A percentile compares a stretch with the other conserved stretches of the same genome.
Evolutionary conservation across 371 early-diverging fungal genomes (phyloP).

Genomic region (Syncephalastrum racemosum): DNA sequence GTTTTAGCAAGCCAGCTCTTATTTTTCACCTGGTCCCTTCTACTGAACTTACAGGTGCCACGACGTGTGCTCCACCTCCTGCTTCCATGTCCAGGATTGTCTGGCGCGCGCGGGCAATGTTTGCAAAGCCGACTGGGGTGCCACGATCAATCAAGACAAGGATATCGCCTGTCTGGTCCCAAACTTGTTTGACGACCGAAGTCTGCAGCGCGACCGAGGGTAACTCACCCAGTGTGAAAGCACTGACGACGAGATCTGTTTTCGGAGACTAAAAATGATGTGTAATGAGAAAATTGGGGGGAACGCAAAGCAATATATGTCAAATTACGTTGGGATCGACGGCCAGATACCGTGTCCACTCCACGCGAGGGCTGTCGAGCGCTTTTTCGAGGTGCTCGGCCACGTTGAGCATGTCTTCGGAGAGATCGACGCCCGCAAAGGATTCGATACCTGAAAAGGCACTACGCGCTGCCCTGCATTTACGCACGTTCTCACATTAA

Average conservation of each 20-base stretch:
- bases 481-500: background rate
- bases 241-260: constrained; percentile 73
- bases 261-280: constrained; percentile 27
- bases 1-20: background rate
- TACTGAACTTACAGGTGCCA: constrained; percentile 63
- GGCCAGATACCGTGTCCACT: constrained; percentile 66
- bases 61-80: constrained; percentile 46
- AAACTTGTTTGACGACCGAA: constrained; percentile 69
- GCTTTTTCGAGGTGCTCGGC: constrained; percentile 53
- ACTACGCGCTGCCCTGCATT: constrained; percentile 70
- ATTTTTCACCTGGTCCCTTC: background rate
- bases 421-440: constrained; percentile 77
- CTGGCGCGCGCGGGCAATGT: constrained; percentile 72
- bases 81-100: constrained; percentile 57
- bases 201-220: constrained; percentile 63
- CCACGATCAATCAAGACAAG: constrained; percentile 87
- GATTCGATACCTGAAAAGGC: constrained; percentile 53
- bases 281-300: too few species aligned
- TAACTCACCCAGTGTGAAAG: constrained; percentile 77
- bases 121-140: constrained; percentile 75
- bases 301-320: background rate
- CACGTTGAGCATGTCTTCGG: constrained; percentile 75
- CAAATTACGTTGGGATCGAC: constrained; percentile 44
- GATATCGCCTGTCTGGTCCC: constrained; percentile 76
- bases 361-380: constrained; percentile 17